Evolutionary conservation across 176 grass and related monocot species (phyloP), one percentile per base, ranked within the genome.

Genomic region (Calamus simplicifolius): DNA sequence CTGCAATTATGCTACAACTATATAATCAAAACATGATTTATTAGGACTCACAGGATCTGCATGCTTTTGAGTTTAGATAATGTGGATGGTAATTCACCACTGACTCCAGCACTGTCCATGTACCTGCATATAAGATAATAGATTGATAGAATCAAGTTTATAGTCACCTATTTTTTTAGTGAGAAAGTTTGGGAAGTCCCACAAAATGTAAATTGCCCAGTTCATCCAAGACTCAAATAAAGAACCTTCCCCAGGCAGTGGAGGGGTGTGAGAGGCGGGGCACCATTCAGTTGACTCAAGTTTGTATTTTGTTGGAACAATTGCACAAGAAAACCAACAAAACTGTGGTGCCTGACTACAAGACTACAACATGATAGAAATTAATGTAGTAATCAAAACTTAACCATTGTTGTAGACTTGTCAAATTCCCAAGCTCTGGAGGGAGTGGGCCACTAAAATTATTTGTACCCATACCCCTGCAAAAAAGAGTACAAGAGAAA

Each of bases 401-500:
- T 67, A 56, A 91, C 92, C 87, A 48, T 75, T 82, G 1, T n/a
- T 70, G 3, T 57, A 97, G 87, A 21, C 58, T 82, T 5, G 1
- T 53, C 13, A 97, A 69, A 50, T 82, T 80, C 18, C 92, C 87
- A 26, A 97, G 18, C 57, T 91, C 84, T 2, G 64, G 38, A 54
- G 87, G 92, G 58, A 97, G 55, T 25, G 92, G 62, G 1, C 87
- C 92, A 52, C 15, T 97, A 43, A 91, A 91, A 54, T 91, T 61
- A 62, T 97, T 97, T 30, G 61, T 52, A 14, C 62, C 10, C n/a
- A 97, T 13, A 14, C 51, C 23, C 66, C 87, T 91, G 75, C 48
- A 85, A 84, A 63, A 29, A 54, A 15, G 68, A 43, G 35, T 13
- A 13, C 10, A 2, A 43, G 10, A 6, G 8, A 43, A 43, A 43